Evolutionary conservation across 306 rosid species (phyloP).

Genomic region (Oxytropis ochrocephala): DNA sequence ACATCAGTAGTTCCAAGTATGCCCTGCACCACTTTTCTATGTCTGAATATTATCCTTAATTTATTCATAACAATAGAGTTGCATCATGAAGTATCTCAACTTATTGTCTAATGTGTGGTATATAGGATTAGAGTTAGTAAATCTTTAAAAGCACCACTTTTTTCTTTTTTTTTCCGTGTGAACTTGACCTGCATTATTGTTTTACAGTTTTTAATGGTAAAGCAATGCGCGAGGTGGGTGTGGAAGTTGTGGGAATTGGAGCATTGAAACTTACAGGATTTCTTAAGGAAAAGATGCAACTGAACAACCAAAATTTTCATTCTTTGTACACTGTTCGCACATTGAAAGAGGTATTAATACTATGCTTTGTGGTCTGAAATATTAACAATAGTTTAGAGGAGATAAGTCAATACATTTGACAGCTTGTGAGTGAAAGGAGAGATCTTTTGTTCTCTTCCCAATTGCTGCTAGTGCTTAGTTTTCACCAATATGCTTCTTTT

Average conservation of each 20-base stretch:
- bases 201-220: slow-evolving; percentile 71
- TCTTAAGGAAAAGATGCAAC: slow-evolving; percentile 80
- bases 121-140: not conserved
- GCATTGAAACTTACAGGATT: slow-evolving; percentile 79
- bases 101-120: not conserved
- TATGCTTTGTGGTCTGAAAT: too few relatives aligned
- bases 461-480: too few relatives aligned
- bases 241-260: slow-evolving; percentile 85
- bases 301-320: slow-evolving; percentile 35
- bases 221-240: slow-evolving; percentile 86
- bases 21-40: too few relatives aligned
- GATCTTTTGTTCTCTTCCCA: too few relatives aligned
- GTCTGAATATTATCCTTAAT: too few relatives aligned
- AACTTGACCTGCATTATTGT: slow-evolving; percentile 2
- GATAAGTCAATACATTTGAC: too few relatives aligned
- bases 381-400: too few relatives aligned
- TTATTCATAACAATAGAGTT: slow-evolving; percentile 6
- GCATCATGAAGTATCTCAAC: not conserved
- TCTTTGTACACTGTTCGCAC: too few relatives aligned
- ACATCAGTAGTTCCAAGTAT: slow-evolving; percentile 93
- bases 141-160: not conserved
- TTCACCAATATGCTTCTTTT: not conserved
- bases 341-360: too few relatives aligned
- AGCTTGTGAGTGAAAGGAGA: too few relatives aligned
- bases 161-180: not conserved